Base-by-base conservation (phyloP, 345 rosid genomes). In the Hibiscus syriacus region DNA sequence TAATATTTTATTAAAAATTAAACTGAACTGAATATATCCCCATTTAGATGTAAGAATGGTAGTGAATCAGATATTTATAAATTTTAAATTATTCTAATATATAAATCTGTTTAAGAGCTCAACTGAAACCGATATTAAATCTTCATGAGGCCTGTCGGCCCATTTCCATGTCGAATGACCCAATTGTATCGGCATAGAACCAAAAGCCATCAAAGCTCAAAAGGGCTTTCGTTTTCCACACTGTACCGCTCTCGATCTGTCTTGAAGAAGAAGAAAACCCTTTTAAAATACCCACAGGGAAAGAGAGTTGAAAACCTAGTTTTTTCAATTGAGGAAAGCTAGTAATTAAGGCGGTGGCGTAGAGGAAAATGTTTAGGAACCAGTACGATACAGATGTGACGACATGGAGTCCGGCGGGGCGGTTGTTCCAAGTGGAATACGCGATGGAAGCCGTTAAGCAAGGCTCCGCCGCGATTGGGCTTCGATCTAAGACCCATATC, bases 401-500 rank as follows among this genome's bases (percentile, higher is more conserved):
- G 36, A 89, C 99, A 69, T 94, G 99, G 99, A 89, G 97, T 81
- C 99, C 99, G 0, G 90, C 95, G 22, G 97, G 99, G 16, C 80
- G 99, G 66, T 81, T 94, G 7, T 89, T 87, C 75, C 99, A 94
- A 84, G 97, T 94, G 66, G 97, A 94, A 80, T 91, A 94, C 81
- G 95, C 99, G 55, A 94, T 94, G 98, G 99, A 94, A 84, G 98
- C 99, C 14, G 96, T 94, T 72, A 94, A 94, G 79, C 99, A 94
- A 76, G 99, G 99, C 41, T 94, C 99, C 19, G 99, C 98, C 5
- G 99, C 99, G 30, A 94, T 94, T 41, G 99, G 99, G 0, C 92
- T 94, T 87, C 92, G 99, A 91, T 94, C 99, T 74, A 90, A 84
- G 79, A 76, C 92, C 38, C 99, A 94, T 77, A 96, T 86, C 30